Percentiles rank a stretch among this genome's conserved stretches.
These are phyloP conservation scores for Geosmithia flava DNA, from an alignment of 2,329 filamentous ascomycete genomes.

Conservation along the genomic window DNA sequence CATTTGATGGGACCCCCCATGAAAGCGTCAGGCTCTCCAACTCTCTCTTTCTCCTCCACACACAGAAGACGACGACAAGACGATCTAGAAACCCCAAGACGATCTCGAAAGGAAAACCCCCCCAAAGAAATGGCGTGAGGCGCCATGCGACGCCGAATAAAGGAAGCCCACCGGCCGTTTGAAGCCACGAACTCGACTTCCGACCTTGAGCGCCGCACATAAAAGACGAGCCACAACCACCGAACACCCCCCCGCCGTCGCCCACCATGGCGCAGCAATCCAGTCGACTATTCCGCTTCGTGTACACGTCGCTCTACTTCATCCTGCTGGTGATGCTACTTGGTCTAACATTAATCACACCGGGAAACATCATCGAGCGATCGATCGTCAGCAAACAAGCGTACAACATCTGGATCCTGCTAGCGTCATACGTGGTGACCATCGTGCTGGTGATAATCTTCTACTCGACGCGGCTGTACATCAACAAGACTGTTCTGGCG, in stretches of 20 bases:
- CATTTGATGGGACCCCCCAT: background rate
- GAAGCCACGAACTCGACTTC: background rate
- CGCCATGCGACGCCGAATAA: constrained; percentile 1
- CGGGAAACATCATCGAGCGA: constrained; percentile 70
- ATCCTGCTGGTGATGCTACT: constrained; percentile 63
- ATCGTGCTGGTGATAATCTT: constrained; percentile 59
- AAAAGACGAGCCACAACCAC: too few species aligned
- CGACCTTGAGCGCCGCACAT: too few species aligned
- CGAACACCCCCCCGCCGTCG: constrained; percentile 1
- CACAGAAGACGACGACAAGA: too few species aligned
- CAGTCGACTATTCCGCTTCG: constrained; percentile 58
- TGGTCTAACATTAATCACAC: constrained; percentile 65
- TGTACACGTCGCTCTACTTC: constrained; percentile 70
- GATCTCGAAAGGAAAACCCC: too few species aligned
- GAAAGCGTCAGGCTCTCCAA: background rate
- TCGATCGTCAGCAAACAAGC: constrained; percentile 52
- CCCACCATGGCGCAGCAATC: constrained; percentile 23
- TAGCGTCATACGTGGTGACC: constrained; percentile 63
- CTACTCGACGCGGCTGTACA: constrained; percentile 75
- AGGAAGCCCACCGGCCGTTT: background rate
- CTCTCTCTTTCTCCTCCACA: background rate
- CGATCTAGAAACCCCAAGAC: too few species aligned
- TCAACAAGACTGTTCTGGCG: constrained; percentile 65
- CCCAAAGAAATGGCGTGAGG: too few species aligned
- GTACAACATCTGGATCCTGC: constrained; percentile 76